Conservation (phyloP, 2,329 filamentous ascomycete genomes). For the Ceratocystis harringtonii region DNA sequence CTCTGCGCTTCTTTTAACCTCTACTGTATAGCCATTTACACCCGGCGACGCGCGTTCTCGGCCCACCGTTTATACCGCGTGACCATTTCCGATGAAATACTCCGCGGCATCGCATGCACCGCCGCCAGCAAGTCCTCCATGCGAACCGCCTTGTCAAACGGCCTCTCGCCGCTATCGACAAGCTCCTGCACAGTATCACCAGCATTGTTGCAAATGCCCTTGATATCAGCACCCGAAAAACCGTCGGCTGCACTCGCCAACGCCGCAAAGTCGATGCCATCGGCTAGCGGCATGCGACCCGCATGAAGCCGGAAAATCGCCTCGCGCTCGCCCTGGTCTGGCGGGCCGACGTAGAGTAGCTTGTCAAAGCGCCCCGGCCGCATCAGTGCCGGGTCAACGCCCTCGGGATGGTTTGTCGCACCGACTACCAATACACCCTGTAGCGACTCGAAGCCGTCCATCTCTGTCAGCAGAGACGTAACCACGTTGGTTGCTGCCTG, state of each 20-base stretch:
- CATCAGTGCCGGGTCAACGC: slow-evolving; percentile 71
- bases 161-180: slow-evolving; percentile 14
- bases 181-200: slow-evolving; percentile 30
- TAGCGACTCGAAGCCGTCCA: slow-evolving; percentile 83
- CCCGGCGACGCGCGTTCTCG: slow-evolving; percentile 16
- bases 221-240: slow-evolving; percentile 74
- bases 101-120: slow-evolving; percentile 10
- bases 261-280: slow-evolving; percentile 49
- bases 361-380: slow-evolving; percentile 75
- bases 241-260: slow-evolving; percentile 55
- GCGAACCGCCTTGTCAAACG: slow-evolving; percentile 12
- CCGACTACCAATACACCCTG: slow-evolving; percentile 76
- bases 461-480: slow-evolving; percentile 79
- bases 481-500: slow-evolving; percentile 60
- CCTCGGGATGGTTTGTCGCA: slow-evolving; percentile 80
- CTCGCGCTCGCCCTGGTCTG: slow-evolving; percentile 54
- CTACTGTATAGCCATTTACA: background rate
- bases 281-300: slow-evolving; percentile 40
- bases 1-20: slow-evolving; percentile 15
- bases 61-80: slow-evolving; percentile 14
- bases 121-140: slow-evolving; percentile 13
- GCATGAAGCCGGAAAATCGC: slow-evolving; percentile 62
- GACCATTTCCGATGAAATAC: slow-evolving; percentile 14
- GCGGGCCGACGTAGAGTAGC: slow-evolving; percentile 72
- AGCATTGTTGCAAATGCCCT: slow-evolving; percentile 35